Evolutionary conservation across 2,329 filamentous ascomycete genomes (phyloP), one percentile per base, ranked within the genome.

Genomic region (Fusarium mundagurra): DNA sequence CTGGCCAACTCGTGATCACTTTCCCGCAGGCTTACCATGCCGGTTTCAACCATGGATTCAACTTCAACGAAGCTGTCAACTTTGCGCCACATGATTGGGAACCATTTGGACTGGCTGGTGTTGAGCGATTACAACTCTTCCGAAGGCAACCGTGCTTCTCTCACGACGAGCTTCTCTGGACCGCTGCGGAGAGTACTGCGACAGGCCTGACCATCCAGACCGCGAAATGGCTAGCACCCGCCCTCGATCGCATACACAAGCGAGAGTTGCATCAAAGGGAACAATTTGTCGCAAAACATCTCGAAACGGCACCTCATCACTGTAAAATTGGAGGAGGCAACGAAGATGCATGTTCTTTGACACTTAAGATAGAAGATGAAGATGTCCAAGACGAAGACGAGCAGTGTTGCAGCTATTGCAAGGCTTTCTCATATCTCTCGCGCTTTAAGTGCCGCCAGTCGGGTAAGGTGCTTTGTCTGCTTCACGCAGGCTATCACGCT

Each of bases 41-140:
- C 11, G 96, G 96, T 0, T 99, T 99, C 85, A 99, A 99, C 78
- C 96, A 99, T 78, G 96, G 93, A 0, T 99, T 99, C 86, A 99
- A 99, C 81, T 97, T 98, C 83, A 99, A 99, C 77, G 96, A 99
- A 82, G 96, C 96, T 10, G 96, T 99, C 76, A 99, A 99, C 81
- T 99, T 99, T 83, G 96, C 96, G 0, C 96, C 96, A 1, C 88
- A 87, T 34, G 96, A 99, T 78, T 99, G 96, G 96, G 96, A 99
- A 79, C 94, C 95, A 0, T 97, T 92, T 80, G 96, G 96, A 5
- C 91, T 96, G 63, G 89, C 92, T 34, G 95, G 96, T 2, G 95
- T 98, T 3, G 92, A 96, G 77, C 89, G 96, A 74, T 86, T 98
- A 36, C 94, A 96, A 77, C 89, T 92, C 57, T 99, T 98, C 82